A percentile compares a stretch with the other conserved stretches of the same genome.
Evolutionary conservation across 768 basidiomycete genomes (phyloP).

Genomic region (Kwoniella newhampshirensis): DNA sequence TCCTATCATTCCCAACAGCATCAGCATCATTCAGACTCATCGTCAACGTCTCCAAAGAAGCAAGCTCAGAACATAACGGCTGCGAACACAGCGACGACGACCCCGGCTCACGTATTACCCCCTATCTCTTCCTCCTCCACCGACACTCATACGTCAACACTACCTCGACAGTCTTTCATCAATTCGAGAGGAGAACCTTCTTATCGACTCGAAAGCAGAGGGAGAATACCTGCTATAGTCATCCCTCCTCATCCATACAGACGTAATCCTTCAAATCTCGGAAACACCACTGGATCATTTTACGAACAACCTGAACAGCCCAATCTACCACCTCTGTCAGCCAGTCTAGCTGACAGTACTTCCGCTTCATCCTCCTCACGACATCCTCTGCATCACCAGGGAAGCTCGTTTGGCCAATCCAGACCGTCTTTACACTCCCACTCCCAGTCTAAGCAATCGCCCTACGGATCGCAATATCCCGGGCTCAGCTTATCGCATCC

Average conservation of each 20-base stretch:
- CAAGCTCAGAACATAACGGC: no score
- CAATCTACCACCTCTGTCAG: slow-evolving; percentile 6
- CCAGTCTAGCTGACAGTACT: neutral
- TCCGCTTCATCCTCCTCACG: slow-evolving; percentile 2
- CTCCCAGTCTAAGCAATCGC: slow-evolving; percentile 15
- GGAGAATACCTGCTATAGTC: slow-evolving; percentile 18
- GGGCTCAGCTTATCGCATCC: slow-evolving; percentile 5
- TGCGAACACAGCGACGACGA: no score
- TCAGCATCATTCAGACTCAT: neutral
- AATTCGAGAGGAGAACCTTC: slow-evolving; percentile 12
- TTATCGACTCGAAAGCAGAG: slow-evolving; percentile 16
- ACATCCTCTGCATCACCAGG: slow-evolving; percentile 3
- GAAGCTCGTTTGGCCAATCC: slow-evolving; percentile 8
- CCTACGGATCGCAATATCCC: slow-evolving; percentile 10
- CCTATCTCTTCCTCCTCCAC: slow-evolving; percentile 19
- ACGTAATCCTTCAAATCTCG: neutral
- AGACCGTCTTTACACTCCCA: neutral
- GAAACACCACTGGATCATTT: slow-evolving; percentile 1
- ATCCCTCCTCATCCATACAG: slow-evolving; percentile 18
- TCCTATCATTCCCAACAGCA: neutral
- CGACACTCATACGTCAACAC: neutral
- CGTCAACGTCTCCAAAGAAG: neutral
- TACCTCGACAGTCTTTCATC: no score
- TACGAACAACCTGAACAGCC: slow-evolving; percentile 9
- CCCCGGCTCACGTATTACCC: no score